Conservation (phyloP, 305 asterid genomes). For the Solanum hybrid region DNA sequence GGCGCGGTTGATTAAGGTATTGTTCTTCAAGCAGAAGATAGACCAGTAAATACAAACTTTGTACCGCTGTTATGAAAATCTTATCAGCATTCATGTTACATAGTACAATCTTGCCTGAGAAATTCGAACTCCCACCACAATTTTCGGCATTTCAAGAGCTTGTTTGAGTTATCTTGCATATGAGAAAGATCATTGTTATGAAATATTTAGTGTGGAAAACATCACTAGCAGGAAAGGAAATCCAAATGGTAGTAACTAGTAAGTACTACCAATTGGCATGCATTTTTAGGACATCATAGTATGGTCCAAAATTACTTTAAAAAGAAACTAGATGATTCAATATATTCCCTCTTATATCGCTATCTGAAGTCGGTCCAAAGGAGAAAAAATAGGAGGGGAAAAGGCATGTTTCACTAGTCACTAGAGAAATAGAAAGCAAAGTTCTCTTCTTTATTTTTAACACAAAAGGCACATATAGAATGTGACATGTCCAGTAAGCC, state of each 20-base stretch:
- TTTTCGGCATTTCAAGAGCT: background rate
- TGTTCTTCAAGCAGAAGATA: background rate
- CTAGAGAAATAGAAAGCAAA: conserved; percentile 15
- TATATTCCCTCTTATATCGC: background rate
- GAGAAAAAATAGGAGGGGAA: background rate
- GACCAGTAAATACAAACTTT: background rate
- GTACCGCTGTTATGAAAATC: background rate
- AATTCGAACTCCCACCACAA: background rate
- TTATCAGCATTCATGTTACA: background rate
- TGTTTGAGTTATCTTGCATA: background rate
- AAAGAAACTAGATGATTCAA: background rate
- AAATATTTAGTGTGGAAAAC: background rate
- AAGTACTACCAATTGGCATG: background rate
- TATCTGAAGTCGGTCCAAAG: background rate
- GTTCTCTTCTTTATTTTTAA: background rate
- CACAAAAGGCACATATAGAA: conserved; percentile 7
- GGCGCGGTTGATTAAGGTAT: background rate
- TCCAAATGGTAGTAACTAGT: background rate
- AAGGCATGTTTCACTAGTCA: background rate
- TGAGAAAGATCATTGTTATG: background rate
- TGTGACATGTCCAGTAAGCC: conserved; percentile 23
- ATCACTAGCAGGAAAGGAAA: background rate
- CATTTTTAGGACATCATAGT: background rate
- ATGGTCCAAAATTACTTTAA: background rate
- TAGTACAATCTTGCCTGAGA: background rate